Evolutionary conservation across 495 filamentous ascomycete species (phyloP).

Genomic region (Trichoderma reesei): DNA sequence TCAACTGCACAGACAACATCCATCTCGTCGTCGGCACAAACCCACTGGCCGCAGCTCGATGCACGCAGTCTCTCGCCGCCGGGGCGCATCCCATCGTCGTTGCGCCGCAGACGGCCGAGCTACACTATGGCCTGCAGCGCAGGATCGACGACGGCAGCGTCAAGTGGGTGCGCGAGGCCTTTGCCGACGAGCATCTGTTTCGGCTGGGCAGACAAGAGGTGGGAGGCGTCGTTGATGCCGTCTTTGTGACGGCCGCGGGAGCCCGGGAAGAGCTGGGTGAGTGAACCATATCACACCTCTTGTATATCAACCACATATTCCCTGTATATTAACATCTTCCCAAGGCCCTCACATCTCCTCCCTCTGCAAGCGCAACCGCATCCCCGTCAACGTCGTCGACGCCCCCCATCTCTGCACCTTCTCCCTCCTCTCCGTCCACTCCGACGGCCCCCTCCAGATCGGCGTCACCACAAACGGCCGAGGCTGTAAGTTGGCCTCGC

Average conservation of each 20-base stretch:
- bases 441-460: constrained; percentile 86
- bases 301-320: not conserved
- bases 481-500: constrained; percentile 86
- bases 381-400: constrained; percentile 90
- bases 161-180: constrained; percentile 59
- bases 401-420: constrained; percentile 83
- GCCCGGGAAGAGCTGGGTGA: constrained; percentile 38
- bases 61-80: constrained; percentile 68
- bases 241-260: constrained; percentile 69
- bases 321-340: not conserved
- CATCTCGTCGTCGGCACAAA: constrained; percentile 84
- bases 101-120: constrained; percentile 50
- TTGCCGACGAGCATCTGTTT: constrained; percentile 65
- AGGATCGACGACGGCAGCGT: constrained; percentile 63
- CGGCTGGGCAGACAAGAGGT: constrained; percentile 72
- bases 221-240: constrained; percentile 70
- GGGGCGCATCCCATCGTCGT: constrained; percentile 83
- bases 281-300: constrained; percentile 13
- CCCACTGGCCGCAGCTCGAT: constrained; percentile 75
- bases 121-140: constrained; percentile 66
- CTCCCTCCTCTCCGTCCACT: constrained; percentile 76
- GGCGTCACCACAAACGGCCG: constrained; percentile 93
- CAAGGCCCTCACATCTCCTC: constrained; percentile 58
- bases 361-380: constrained; percentile 66
- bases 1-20: constrained; percentile 63